phyloP scores from a whole-genome alignment of 2,329 filamentous ascomycete species.

The Calonectria crousiana region DNA sequence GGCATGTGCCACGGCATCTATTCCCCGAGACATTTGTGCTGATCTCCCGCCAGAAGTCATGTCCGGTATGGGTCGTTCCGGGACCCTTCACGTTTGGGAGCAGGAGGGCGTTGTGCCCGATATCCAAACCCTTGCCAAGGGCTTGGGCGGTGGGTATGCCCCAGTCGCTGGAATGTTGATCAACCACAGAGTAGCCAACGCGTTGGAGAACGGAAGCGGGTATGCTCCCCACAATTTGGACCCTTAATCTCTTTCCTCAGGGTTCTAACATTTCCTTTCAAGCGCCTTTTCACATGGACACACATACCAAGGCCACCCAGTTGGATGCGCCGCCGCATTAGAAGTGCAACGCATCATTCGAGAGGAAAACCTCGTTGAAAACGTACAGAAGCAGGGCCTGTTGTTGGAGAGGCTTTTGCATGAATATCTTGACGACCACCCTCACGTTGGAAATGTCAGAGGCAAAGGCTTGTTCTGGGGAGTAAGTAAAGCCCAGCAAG shows the following conservation, averaged over 20 bases:
- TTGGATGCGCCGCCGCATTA: slow-evolving; percentile 43
- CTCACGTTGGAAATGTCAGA: slow-evolving; percentile 37
- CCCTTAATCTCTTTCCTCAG: not conserved
- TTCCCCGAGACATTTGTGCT: not conserved
- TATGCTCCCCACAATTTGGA: not conserved
- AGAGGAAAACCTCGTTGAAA: slow-evolving; percentile 39
- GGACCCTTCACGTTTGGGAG: slow-evolving; percentile 73
- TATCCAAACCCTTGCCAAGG: slow-evolving; percentile 75
- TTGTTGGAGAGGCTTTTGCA: slow-evolving; percentile 34
- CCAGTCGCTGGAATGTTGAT: slow-evolving; percentile 33
- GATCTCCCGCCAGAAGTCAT: slow-evolving; percentile 63
- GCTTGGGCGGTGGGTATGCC: slow-evolving; percentile 59
- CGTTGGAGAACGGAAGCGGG: slow-evolving; percentile 8
- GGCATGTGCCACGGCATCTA: slow-evolving; percentile 29
- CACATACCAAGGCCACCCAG: slow-evolving; percentile 41
- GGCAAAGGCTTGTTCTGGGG: slow-evolving; percentile 37
- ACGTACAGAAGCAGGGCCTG: slow-evolving; percentile 30
- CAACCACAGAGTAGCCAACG: slow-evolving; percentile 21
- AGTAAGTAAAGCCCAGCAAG: not conserved
- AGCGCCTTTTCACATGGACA: slow-evolving; percentile 26
- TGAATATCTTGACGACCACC: slow-evolving; percentile 29
- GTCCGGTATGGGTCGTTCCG: slow-evolving; percentile 74
- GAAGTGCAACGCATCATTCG: slow-evolving; percentile 43
- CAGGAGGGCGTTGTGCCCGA: slow-evolving; percentile 71
- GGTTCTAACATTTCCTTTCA: not conserved